Base-by-base conservation (phyloP, 495 filamentous ascomycete species). In the Daldinia loculata region DNA sequence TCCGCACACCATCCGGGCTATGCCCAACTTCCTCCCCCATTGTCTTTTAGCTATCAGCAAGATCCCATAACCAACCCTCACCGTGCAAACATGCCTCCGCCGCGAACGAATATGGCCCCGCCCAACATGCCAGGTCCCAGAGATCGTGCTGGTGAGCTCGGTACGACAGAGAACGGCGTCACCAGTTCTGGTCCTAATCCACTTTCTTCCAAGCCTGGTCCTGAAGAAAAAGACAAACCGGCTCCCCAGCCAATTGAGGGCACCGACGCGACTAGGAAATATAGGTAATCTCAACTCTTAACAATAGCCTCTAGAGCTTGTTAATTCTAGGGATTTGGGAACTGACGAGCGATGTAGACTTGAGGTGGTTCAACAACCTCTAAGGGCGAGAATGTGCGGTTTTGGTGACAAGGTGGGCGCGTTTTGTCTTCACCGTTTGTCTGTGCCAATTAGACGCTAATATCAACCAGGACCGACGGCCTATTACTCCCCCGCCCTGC, bases 361-460 rank as follows among this genome's bases (percentile, higher is more conserved):
- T 61, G 84, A 89, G 68, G 92, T 98, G 61, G 90, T 92, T 60
- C 95, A 99, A 80, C 95, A 99, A 76, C 95, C 95, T 56, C 85
- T 93, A 69, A 91, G 95, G 60, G 95, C 95, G 69, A 92, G 95
- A 56, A 99, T 99, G 95, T 99, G 95, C 84, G 95, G 95, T 2
- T 99, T 98, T 84, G 95, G 95, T 61, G 95, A 99, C 80, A 99
- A 99, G 87, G 94, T 97, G 78, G 38, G 84, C 76, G 56, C 60
- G 75, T 48, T 69, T 66, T 60, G 73, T 67, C 17, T 39, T 39
- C 65, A 50, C 38, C 27, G 26, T 32, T 51, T 52, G 26, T 45
- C 43, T 39, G 34, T 63, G 53, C 68, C 38, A 51, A 45, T 34
- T 32, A 19, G 58, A 34, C 27, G 34, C 56, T 70, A 63, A 75